Conservation (phyloP, 371 early-diverging fungal species). For the Mortierella polycephala region DNA sequence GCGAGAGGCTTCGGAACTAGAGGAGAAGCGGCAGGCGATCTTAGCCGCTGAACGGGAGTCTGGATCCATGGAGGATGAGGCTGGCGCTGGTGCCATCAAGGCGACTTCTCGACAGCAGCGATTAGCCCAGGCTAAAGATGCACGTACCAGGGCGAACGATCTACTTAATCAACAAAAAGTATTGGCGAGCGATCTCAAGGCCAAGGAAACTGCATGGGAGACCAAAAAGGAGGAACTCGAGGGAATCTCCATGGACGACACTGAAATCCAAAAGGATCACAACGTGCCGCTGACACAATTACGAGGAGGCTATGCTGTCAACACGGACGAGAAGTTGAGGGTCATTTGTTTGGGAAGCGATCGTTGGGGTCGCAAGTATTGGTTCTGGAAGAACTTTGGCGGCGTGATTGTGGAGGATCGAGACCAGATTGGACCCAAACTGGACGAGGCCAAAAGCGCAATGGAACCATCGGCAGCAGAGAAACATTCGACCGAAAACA, state of each 20-base stretch:
- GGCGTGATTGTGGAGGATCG: slow-evolving; percentile 52
- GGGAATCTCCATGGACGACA: slow-evolving; percentile 31
- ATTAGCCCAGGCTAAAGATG: slow-evolving; percentile 48
- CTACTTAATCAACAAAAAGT: slow-evolving; percentile 38
- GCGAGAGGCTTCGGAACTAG: slow-evolving; percentile 34
- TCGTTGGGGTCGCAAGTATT: slow-evolving; percentile 53
- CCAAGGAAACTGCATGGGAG: slow-evolving; percentile 42
- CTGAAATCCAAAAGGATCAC: slow-evolving; percentile 44
- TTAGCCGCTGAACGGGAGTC: slow-evolving; percentile 30
- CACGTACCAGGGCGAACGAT: slow-evolving; percentile 30
- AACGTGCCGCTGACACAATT: slow-evolving; percentile 42
- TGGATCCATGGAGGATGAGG: slow-evolving; percentile 28
- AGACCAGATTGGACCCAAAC: slow-evolving; percentile 33
- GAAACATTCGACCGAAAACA: not conserved
- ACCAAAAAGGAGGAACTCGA: slow-evolving; percentile 47
- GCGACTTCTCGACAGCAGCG: slow-evolving; percentile 28
- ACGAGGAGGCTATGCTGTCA: slow-evolving; percentile 48
- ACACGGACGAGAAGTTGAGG: slow-evolving; percentile 39
- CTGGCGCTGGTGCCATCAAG: slow-evolving; percentile 6
- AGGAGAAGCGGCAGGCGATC: slow-evolving; percentile 33
- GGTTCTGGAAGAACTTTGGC: slow-evolving; percentile 54
- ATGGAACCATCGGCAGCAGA: not conserved
- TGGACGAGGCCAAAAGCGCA: not conserved
- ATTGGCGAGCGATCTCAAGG: slow-evolving; percentile 34
- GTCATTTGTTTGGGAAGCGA: slow-evolving; percentile 48